phyloP scores from a whole-genome alignment of 176 grass and related monocot genomes.

The Cocos nucifera region DNA sequence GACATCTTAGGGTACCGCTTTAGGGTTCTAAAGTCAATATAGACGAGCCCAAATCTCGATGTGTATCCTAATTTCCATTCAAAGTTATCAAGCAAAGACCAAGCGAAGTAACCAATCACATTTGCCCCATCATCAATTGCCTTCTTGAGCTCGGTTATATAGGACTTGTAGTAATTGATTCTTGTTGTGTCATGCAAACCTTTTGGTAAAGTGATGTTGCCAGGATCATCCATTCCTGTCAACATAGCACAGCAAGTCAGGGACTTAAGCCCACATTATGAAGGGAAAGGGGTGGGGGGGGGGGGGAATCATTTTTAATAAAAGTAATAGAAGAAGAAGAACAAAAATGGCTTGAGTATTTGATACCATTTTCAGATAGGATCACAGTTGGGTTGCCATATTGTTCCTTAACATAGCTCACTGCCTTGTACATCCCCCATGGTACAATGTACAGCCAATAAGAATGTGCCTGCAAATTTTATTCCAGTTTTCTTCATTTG shows the following conservation, averaged over 20 bases:
- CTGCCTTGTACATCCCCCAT: conserved; percentile 84
- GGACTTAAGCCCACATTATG: not conserved
- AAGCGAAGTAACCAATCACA: conserved; percentile 82
- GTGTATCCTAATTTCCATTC: conserved; percentile 88
- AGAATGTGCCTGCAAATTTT: conserved; percentile 55
- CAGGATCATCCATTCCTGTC: conserved; percentile 87
- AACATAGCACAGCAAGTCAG: not conserved
- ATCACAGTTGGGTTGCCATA: conserved; percentile 68
- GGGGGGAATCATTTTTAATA: no score
- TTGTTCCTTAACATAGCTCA: conserved; percentile 76
- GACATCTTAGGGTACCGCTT: conserved; percentile 81
- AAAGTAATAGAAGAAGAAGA: not conserved
- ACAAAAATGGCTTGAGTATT: not conserved
- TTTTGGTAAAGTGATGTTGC: conserved; percentile 49
- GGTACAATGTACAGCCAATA: conserved; percentile 91
- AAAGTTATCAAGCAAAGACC: conserved; percentile 95
- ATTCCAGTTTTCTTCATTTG: no score
- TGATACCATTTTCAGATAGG: conserved; percentile 72
- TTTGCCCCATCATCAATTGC: conserved; percentile 59
- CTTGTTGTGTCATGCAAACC: conserved; percentile 65
- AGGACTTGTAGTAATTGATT: conserved; percentile 58
- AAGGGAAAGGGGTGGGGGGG: no score
- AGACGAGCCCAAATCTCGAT: conserved; percentile 71
- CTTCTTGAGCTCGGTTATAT: conserved; percentile 77
- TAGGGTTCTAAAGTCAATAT: conserved; percentile 68